Base-by-base conservation (phyloP, 805 yeast genomes). In the Cephaloascus fragrans region DNA sequence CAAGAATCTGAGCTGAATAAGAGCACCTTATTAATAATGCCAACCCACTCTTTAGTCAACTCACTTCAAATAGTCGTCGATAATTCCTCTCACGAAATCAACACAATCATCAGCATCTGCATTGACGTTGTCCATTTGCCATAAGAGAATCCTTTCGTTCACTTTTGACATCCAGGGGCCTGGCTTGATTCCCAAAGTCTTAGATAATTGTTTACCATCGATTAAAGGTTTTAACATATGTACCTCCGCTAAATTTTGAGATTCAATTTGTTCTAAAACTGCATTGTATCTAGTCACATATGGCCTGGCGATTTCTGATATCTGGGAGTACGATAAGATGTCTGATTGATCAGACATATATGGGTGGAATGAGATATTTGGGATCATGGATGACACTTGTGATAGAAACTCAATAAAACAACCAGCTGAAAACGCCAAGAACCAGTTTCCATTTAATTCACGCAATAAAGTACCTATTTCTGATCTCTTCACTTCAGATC, bases 71-170 rank as follows among this genome's bases (percentile, higher is more conserved):
- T n/a, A n/a, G n/a, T n/a, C n/a, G n/a, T n/a, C n/a, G n/a, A n/a
- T n/a, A n/a, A n/a, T n/a, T n/a, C n/a, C n/a, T n/a, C n/a, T n/a
- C n/a, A n/a, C n/a, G n/a, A n/a, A n/a, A n/a, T n/a, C n/a, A n/a
- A n/a, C n/a, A n/a, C n/a, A n/a, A n/a, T n/a, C n/a, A n/a, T n/a
- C n/a, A n/a, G n/a, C n/a, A n/a, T n/a, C n/a, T n/a, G n/a, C n/a
- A n/a, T n/a, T n/a, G n/a, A n/a, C n/a, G 49, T 87, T 57, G 45
- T 81, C 88, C 39, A 89, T 62, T 59, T 89, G 96, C 88, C 89
- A 84, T 16, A 67, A 57, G 26, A 86, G 55, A 4, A 84, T 67
- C 35, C 69, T 57, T 4, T 75, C 75, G 42, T 76, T 70, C 6
- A 79, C 58, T 6, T 57, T 58, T 6, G 75, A 67, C 71, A 90